Evolutionary conservation across 2,329 filamentous ascomycete species (phyloP).

Genomic region (Fusarium vanettenii): DNA sequence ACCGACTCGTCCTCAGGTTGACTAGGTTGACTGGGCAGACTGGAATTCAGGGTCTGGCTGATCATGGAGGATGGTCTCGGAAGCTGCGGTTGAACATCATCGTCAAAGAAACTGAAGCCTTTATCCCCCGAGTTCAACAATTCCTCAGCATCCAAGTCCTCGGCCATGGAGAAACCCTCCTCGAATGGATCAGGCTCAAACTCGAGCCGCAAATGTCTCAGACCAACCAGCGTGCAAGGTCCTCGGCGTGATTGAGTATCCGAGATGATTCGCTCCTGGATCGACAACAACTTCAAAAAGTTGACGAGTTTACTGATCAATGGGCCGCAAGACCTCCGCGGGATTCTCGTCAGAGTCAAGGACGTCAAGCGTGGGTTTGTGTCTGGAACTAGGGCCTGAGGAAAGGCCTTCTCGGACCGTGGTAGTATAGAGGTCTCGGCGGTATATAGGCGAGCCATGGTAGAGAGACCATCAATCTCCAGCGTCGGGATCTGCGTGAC

Average conservation of each 20-base stretch:
- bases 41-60: conserved; percentile 11
- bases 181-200: conserved; percentile 59
- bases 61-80: conserved; percentile 13
- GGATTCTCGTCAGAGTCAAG: conserved; percentile 66
- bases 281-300: conserved; percentile 60
- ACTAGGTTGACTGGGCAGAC: neutral
- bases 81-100: conserved; percentile 14
- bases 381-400: conserved; percentile 62
- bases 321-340: conserved; percentile 63
- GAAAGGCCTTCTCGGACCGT: conserved; percentile 59
- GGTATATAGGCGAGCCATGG: conserved; percentile 51
- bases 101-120: conserved; percentile 60
- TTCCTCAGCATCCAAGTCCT: conserved; percentile 55
- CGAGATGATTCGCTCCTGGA: conserved; percentile 62
- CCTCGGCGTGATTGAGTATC: conserved; percentile 51
- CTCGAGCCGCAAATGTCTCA: conserved; percentile 67
- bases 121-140: conserved; percentile 54
- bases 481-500: conserved; percentile 66
- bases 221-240: conserved; percentile 59
- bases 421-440: conserved; percentile 59
- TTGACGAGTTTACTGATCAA: conserved; percentile 59
- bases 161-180: conserved; percentile 47
- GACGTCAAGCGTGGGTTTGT: conserved; percentile 66
- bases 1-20: neutral
- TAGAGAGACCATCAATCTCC: conserved; percentile 50